phyloP scores from a whole-genome alignment of 805 yeast genomes.

The Metschnikowia reukaufii region DNA sequence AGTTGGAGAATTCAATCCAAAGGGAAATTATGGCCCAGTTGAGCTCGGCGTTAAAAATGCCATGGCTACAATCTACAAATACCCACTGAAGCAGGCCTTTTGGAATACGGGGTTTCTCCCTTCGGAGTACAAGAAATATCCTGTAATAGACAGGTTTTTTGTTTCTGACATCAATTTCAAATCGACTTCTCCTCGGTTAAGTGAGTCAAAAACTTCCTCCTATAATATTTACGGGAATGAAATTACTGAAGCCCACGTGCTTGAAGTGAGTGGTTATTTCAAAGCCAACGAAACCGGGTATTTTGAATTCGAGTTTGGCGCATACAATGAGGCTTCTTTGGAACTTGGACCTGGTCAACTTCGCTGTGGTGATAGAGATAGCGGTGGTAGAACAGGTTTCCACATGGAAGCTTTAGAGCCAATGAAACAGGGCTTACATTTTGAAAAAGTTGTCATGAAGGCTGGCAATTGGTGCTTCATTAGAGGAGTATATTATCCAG shows the following conservation, averaged over 20 bases:
- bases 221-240: too few relatives aligned
- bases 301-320: constrained; percentile 12
- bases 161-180: too few relatives aligned
- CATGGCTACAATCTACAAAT: too few relatives aligned
- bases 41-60: too few relatives aligned
- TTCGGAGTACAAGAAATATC: too few relatives aligned
- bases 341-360: constrained; percentile 13
- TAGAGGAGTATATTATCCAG: constrained; percentile 13
- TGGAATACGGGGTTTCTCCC: too few relatives aligned
- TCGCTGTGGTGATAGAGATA: constrained; percentile 15
- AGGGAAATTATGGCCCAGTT: too few relatives aligned
- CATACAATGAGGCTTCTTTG: constrained; percentile 19
- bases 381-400: constrained; percentile 12
- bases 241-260: background rate
- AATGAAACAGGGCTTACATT: constrained; percentile 9
- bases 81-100: too few relatives aligned
- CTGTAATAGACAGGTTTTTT: too few relatives aligned
- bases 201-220: too few relatives aligned
- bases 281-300: constrained; percentile 11
- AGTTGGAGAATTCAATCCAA: too few relatives aligned
- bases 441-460: background rate
- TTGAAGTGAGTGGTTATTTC: constrained; percentile 13
- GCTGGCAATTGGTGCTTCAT: constrained; percentile 5
- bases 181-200: too few relatives aligned
- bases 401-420: constrained; percentile 11